Conservation (phyloP, 495 filamentous ascomycete species). For the Lasiosphaeria hispida region DNA sequence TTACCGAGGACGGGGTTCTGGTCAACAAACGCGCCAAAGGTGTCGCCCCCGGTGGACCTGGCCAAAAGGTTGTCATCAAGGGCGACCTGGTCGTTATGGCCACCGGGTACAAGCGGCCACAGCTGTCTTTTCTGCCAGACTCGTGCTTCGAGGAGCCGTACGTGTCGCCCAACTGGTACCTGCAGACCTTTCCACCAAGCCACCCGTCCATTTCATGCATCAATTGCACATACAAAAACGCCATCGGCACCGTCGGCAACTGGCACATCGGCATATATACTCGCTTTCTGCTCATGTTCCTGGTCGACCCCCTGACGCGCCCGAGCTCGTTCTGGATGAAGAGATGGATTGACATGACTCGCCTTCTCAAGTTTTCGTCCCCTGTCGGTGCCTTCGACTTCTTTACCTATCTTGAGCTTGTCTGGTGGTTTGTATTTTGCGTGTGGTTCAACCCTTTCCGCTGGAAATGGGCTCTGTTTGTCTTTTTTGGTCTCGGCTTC, state of each 20-base stretch:
- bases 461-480: conserved; percentile 78
- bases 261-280: conserved; percentile 92
- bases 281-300: conserved; percentile 78
- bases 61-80: conserved; percentile 57
- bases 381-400: conserved; percentile 79
- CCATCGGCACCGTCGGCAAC: conserved; percentile 78
- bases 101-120: conserved; percentile 74
- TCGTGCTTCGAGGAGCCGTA: conserved; percentile 70
- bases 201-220: conserved; percentile 68
- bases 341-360: conserved; percentile 82
- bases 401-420: conserved; percentile 80
- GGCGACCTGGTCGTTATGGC: conserved; percentile 81
- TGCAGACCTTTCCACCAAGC: conserved; percentile 72
- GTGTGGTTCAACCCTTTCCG: conserved; percentile 79
- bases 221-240: conserved; percentile 81
- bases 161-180: conserved; percentile 80
- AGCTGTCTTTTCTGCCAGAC: conserved; percentile 68
- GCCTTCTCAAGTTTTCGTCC: conserved; percentile 63
- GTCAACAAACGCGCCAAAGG: conserved; percentile 72
- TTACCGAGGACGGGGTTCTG: conserved; percentile 60
- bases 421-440: conserved; percentile 83
- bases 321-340: conserved; percentile 74
- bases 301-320: conserved; percentile 71
- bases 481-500: conserved; percentile 73
- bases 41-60: conserved; percentile 71